Conservation (phyloP, 2,329 filamentous ascomycete genomes). For the Ophiosphaerella korrae region DNA sequence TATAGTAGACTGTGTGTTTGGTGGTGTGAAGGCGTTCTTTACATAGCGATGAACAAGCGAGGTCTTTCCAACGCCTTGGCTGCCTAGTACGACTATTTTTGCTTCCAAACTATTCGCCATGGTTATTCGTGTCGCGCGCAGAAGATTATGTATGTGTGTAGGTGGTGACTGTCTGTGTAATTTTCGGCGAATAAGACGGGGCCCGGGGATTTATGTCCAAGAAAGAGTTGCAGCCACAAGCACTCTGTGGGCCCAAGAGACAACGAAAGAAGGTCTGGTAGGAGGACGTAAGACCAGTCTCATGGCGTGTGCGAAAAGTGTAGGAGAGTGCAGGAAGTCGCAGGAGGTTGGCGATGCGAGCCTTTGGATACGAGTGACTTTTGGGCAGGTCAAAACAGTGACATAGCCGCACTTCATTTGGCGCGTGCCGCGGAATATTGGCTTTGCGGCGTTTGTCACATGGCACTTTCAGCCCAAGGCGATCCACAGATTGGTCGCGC, state of each 20-base stretch:
- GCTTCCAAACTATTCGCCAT: slow-evolving; percentile 68
- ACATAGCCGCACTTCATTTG: slow-evolving; percentile 27
- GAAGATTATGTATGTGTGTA: neutral
- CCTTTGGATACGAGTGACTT: slow-evolving; percentile 7
- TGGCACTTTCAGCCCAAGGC: slow-evolving; percentile 11
- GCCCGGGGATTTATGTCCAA: slow-evolving; percentile 9
- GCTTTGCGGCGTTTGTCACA: slow-evolving; percentile 37
- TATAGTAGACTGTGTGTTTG: slow-evolving; percentile 55
- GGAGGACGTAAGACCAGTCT: slow-evolving; percentile 29
- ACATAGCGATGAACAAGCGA: slow-evolving; percentile 77
- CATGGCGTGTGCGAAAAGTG: slow-evolving; percentile 35
- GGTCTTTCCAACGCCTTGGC: slow-evolving; percentile 80
- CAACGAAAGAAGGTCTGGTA: slow-evolving; percentile 21
- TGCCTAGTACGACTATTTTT: slow-evolving; percentile 80
- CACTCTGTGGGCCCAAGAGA: slow-evolving; percentile 14
- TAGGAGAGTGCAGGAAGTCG: slow-evolving; percentile 14
- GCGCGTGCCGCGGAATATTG: slow-evolving; percentile 37
- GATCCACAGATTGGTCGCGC: slow-evolving; percentile 1
- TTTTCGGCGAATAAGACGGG: slow-evolving; percentile 9
- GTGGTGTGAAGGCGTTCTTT: slow-evolving; percentile 71
- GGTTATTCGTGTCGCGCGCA: neutral
- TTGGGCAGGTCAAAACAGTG: slow-evolving; percentile 24
- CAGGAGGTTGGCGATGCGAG: slow-evolving; percentile 12
- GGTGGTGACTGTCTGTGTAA: neutral
- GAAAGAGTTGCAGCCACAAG: slow-evolving; percentile 8